Evolutionary conservation across 257 asterid genomes (phyloP), one percentile per base, ranked within the genome.

Genomic region (Gentiana dahurica): DNA sequence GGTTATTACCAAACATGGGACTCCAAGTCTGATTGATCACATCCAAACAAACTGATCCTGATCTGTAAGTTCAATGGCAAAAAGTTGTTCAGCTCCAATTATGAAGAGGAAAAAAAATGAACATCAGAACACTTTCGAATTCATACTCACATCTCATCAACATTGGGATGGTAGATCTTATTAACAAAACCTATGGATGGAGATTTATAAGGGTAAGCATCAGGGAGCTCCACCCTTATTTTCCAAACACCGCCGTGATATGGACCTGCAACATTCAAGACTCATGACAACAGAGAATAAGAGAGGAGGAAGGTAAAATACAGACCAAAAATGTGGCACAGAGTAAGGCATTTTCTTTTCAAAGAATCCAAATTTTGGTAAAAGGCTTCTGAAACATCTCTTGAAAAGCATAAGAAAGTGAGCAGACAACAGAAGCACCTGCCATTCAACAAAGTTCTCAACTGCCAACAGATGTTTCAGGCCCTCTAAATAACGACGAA

Each of bases 11-110:
- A 58, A 89, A 89, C 95, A 86, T 89, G 45, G 97, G 97, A 66
- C 95, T 89, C 97, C 95, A 89, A 9, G 89, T 76, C 79, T 89
- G 97, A 70, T 83, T 89, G 73, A 89, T 89, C 55, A 89, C 97
- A 64, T 89, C 95, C 64, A 89, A 79, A 60, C 95, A 89, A 61
- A 89, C 97, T 12, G 95, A 79, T 15, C 97, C 97, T 35, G 97
- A 89, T 92, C 97, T 89, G 79, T 50, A 47, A 64, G 57, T 13
- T 33, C 7, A 32, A 58, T 12, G 38, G 45, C 12, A 34, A 43
- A 55, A 44, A 52, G 55, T 43, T 10, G 38, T 13, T 39, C 32
- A 7, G 8, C 49, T 33, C 12, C 32, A 38, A 50, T 3, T 53
- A 44, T 53, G 34, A 56, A 3, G 2, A 12, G 43, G 15, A 2